Evolutionary conservation across 148 eudicot genomes (phyloP).

Genomic region (Mesembryanthemum crystallinum): DNA sequence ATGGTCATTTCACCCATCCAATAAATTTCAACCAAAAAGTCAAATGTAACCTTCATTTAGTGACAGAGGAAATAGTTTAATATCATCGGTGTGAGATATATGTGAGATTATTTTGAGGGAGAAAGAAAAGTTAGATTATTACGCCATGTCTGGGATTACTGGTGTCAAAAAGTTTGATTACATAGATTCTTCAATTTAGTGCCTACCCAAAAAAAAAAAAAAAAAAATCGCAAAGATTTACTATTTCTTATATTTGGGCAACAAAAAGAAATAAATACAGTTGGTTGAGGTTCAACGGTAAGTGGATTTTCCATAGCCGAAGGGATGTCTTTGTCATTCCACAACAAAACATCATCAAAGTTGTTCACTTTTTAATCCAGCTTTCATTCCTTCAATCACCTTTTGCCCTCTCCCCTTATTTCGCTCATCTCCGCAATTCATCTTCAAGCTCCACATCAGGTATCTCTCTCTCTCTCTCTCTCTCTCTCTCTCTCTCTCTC

Average conservation of each 20-base stretch:
- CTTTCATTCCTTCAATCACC: not conserved
- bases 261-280: slow-evolving; percentile 20
- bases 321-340: slow-evolving; percentile 30
- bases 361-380: slow-evolving; percentile 12
- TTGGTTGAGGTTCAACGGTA: slow-evolving; percentile 39
- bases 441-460: slow-evolving; percentile 33
- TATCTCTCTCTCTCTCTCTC: slow-evolving; percentile 14
- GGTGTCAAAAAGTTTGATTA: too few relatives aligned
- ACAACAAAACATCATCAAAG: not conserved
- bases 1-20: too few relatives aligned
- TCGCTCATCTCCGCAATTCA: slow-evolving; percentile 29
- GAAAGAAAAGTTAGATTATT: too few relatives aligned
- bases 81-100: too few relatives aligned
- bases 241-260: not conserved
- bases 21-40: too few relatives aligned
- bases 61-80: too few relatives aligned
- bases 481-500: not conserved
- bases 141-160: too few relatives aligned
- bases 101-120: too few relatives aligned
- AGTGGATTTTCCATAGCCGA: slow-evolving; percentile 16
- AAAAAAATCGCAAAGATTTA: too few relatives aligned
- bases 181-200: too few relatives aligned
- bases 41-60: too few relatives aligned
- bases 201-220: too few relatives aligned
- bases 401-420: slow-evolving; percentile 11